Base-by-base conservation (phyloP, 163 green algal species). In the Smithsoniella earleae region DNA sequence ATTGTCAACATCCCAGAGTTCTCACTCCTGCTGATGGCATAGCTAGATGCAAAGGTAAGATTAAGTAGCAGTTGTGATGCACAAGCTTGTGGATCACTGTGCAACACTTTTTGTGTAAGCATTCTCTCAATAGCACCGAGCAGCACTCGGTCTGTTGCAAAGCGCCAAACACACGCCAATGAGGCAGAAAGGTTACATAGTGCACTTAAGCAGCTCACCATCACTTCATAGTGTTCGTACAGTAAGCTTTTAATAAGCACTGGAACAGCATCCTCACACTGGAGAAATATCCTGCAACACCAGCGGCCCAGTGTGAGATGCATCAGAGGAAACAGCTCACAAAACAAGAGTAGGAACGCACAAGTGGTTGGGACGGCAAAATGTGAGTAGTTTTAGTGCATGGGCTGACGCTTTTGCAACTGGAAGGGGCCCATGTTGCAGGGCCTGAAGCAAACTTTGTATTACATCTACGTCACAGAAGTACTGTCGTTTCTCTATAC, bases 301-400 rank as follows among this genome's bases (percentile, higher is more conserved):
- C 20, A 30, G 52, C 22, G 10, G 8, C n/a, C n/a, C 8, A 30
- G 8, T 65, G 20, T 18, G 8, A 16, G 8, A 36, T n/a, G 10
- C 52, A 18, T 65, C 20, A 36, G 52, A 36, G 16, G 52, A 20
- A 8, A n/a, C 52, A 30, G 16, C 8, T 28, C 8, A 30, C 8
- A 20, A 30, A 36, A 30, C 1, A 16, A 65, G 1, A 1, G 16
- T 65, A 30, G 16, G 58, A 40, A 16, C 58, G 25, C 27, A 69
- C 58, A 45, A 45, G 58, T 69, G 25, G 58, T 69, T 69, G 6
- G 58, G 16, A 40, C 43, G 58, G 58, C 58, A 69, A 31, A 69
- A 69, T 18, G 58, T 45, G 58, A 69, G 58, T n/a, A 69, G 58
- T 13, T 34, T 69, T 30, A 69, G 58, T 16, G 58, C 58, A 34